These are phyloP conservation scores for Peronospora belbahrii DNA, from an alignment of 352 stramenopile genomes.

Conservation along the genomic window DNA sequence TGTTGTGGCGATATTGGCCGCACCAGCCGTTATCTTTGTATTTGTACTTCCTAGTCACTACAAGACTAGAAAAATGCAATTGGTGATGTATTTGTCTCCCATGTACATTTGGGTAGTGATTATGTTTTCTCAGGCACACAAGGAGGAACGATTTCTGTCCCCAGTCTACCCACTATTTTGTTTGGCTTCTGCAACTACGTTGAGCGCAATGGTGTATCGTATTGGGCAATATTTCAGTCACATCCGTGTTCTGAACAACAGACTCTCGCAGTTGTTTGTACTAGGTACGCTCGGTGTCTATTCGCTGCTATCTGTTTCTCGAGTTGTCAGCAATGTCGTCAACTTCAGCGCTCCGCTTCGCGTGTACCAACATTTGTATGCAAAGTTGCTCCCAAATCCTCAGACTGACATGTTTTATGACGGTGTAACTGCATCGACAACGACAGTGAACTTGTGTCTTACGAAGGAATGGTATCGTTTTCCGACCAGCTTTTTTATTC, in stretches of 20 bases:
- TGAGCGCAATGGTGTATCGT: slow-evolving; percentile 44
- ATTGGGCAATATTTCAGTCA: slow-evolving; percentile 27
- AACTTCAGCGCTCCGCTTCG: slow-evolving; percentile 67
- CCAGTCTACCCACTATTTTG: slow-evolving; percentile 91
- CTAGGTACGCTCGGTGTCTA: slow-evolving; percentile 41
- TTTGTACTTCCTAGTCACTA: slow-evolving; percentile 34
- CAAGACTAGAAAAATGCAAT: slow-evolving; percentile 21
- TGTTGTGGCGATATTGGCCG: slow-evolving; percentile 68
- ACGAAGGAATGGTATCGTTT: slow-evolving; percentile 98
- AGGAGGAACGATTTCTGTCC: slow-evolving; percentile 98
- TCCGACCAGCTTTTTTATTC: slow-evolving; percentile 94
- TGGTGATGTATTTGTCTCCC: slow-evolving; percentile 43
- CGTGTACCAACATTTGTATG: slow-evolving; percentile 62
- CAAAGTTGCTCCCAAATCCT: slow-evolving; percentile 45
- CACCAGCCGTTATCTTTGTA: slow-evolving; percentile 30
- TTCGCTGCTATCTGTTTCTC: slow-evolving; percentile 43
- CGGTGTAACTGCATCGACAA: slow-evolving; percentile 1
- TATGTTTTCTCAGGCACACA: slow-evolving; percentile 93
- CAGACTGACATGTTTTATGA: slow-evolving; percentile 17
- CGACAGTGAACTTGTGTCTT: slow-evolving; percentile 80
- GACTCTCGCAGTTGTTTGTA: slow-evolving; percentile 32
- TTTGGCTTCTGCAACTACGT: slow-evolving; percentile 62
- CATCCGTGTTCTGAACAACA: slow-evolving; percentile 10
- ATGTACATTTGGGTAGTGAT: slow-evolving; percentile 90
- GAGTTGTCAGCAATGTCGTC: slow-evolving; percentile 53